Evolutionary conservation across 768 basidiomycete species (phyloP), one percentile per base, ranked within the genome.

Genomic region (Cystofilobasidium capitatum): DNA sequence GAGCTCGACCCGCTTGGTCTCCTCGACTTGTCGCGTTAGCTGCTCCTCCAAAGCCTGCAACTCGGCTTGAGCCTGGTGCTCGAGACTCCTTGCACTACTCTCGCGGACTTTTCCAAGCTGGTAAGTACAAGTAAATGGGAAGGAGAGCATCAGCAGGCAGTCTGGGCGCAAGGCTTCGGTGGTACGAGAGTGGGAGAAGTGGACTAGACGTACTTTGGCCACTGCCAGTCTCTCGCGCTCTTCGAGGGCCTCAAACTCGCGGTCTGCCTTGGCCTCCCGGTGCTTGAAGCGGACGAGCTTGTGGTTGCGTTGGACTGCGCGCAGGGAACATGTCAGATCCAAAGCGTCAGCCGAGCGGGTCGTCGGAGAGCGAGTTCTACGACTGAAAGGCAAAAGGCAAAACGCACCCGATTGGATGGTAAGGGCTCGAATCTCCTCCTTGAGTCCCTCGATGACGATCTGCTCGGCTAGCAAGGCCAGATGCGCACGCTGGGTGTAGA

Each of bases 281-380:
- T 29, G 54, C 54, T 57, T 64, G 39, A 64, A 64, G 4, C 51
- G 63, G 29, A 54, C 51, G 37, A 64, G 63, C 51, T 64, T 64
- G 51, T 64, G 63, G 54, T 64, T 54, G 24, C 63, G 63, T 14
- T 39, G 54, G n/a, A 64, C 63, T 57, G 33, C 10, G 26, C 12
- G n/a, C 3, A 6, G 24, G 58, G 20, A 35, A 6, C 13, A n/a
- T 16, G 31, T 6, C 33, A 29, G 14, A 61, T 39, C 29, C 24
- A 26, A 39, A 10, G 10, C 54, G 13, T 4, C n/a, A 9, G 7
- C 4, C 7, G 31, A 57, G 4, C 16, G 4, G 12, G 54, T 57
- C 20, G 8, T 14, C 33, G 8, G 31, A 58, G 58, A 22, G 17
- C 31, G 17, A 59, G 58, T 7, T 16, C 33, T 29, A 12, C 29